phyloP scores from a whole-genome alignment of 2,329 filamentous ascomycete species.

The Claviceps sp. region DNA sequence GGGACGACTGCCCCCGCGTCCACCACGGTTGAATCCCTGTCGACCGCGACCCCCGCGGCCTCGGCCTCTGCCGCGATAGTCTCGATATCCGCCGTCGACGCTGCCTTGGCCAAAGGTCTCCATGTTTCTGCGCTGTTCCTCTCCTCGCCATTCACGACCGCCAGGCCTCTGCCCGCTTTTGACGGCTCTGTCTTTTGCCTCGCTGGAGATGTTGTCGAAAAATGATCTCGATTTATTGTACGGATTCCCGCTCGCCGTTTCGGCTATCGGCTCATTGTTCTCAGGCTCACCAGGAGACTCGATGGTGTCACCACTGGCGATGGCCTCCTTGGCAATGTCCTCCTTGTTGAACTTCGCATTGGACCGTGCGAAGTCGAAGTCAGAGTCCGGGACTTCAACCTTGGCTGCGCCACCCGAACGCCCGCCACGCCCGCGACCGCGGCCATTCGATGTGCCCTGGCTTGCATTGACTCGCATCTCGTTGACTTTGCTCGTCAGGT shows the following conservation, averaged over 20 bases:
- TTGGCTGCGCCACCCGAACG: slow-evolving; percentile 37
- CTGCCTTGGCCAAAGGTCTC: slow-evolving; percentile 97
- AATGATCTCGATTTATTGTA: slow-evolving; percentile 89
- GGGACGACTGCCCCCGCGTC: slow-evolving; percentile 23
- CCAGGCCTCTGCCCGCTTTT: slow-evolving; percentile 54
- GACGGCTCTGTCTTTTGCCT: slow-evolving; percentile 77
- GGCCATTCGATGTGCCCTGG: slow-evolving; percentile 33
- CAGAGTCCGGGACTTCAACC: slow-evolving; percentile 77
- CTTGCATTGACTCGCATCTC: slow-evolving; percentile 59
- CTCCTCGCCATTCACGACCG: slow-evolving; percentile 76
- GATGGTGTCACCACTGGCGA: slow-evolving; percentile 56
- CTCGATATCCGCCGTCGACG: slow-evolving; percentile 68
- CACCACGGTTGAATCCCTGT: slow-evolving; percentile 25
- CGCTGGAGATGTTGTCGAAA: slow-evolving; percentile 96
- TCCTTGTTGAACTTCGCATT: slow-evolving; percentile 36
- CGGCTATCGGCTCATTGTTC: slow-evolving; percentile 25
- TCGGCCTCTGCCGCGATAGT: slow-evolving; percentile 68
- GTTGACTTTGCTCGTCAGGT: slow-evolving; percentile 60
- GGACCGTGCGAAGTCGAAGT: slow-evolving; percentile 72
- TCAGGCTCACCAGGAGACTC: slow-evolving; percentile 32
- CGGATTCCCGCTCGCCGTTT: slow-evolving; percentile 28
- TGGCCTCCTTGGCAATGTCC: slow-evolving; percentile 70
- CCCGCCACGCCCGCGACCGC: slow-evolving; percentile 36
- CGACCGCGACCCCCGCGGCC: slow-evolving; percentile 47
- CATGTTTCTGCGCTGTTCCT: slow-evolving; percentile 91